A percentile compares a stretch with the other conserved stretches of the same genome.
Evolutionary conservation across 2,329 filamentous ascomycete genomes (phyloP).

Genomic region (Diatrype stigma): DNA sequence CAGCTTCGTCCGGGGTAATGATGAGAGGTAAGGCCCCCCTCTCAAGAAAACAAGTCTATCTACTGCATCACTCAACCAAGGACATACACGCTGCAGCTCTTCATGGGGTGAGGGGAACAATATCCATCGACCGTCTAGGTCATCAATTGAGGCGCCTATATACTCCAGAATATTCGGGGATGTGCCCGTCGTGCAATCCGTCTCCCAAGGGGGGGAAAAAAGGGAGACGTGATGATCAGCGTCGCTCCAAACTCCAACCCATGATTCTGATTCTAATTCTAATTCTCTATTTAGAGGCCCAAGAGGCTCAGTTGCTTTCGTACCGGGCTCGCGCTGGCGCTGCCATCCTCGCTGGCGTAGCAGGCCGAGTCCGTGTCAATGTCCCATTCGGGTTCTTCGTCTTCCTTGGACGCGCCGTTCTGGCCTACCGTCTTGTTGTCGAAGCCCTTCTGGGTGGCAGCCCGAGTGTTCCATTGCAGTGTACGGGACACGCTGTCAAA

Average conservation of each 20-base stretch:
- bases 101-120: no score
- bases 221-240: no score
- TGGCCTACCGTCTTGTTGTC: constrained; percentile 44
- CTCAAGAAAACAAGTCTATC: no score
- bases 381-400: constrained; percentile 71
- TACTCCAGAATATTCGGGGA: no score
- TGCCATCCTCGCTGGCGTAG: constrained; percentile 70
- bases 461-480: constrained; percentile 90
- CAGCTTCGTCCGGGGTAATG: no score
- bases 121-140: no score
- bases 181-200: no score
- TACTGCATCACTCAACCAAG: no score
- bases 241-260: constrained; percentile 2
- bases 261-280: constrained; percentile 11
- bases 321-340: constrained; percentile 62
- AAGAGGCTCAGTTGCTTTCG: constrained; percentile 71
- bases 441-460: constrained; percentile 89
- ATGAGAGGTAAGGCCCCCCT: no score
- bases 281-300: constrained; percentile 59
- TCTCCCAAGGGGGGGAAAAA: no score
- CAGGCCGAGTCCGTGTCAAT: constrained; percentile 84
- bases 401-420: constrained; percentile 47
- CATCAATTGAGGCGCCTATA: no score
- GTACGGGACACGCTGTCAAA: constrained; percentile 93
- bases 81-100: no score